Base-by-base conservation (phyloP, 768 basidiomycete genomes). In the Russula ochroleuca region DNA sequence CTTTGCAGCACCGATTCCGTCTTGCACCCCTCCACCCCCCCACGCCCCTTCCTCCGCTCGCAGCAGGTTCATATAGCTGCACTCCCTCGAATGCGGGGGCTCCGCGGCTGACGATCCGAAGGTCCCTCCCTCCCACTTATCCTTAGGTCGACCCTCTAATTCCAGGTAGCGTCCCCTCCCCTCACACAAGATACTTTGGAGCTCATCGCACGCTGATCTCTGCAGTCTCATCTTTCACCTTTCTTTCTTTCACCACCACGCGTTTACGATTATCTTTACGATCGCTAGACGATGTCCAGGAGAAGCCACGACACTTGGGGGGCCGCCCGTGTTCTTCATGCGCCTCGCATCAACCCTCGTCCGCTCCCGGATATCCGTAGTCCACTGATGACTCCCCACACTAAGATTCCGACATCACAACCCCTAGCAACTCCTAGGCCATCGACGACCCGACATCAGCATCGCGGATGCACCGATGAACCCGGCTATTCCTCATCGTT, bases 1-100 rank as follows among this genome's bases (percentile, higher is more conserved):
- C 23, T 51, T 28, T 11, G 9, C 31, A 21, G 38, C 59, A 25
- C 54, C 25, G 38, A 35, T 50, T 41, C 35, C 25, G 40, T 40
- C 49, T 61, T 63, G 50, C 45, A 35, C 53, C 43, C 52, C 59
- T 60, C 38, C 67, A 57, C 61, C 53, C 49, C 50, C 60, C 61
- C 33, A 48, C 33, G 40, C 64, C n/a, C 43, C 50, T 38, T 52
- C 23, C 15, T 10, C 47, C 58, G 50, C 61, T 62, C 50, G 57
- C 52, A 51, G 57, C 62, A 47, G 41, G 62, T 67, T 67, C 67
- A 63, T 68, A 67, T 63, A 66, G 65, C 62, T 62, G 67, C 65
- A 53, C 33, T 19, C 48, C 37, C 58, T 62, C 35, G 59, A 57
- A 61, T 62, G 67, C 59, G 58, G 61, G 60, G 61, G 61, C 58